Conservation (phyloP, 1,139 yeast genomes). For the Hansenula sp. region DNA sequence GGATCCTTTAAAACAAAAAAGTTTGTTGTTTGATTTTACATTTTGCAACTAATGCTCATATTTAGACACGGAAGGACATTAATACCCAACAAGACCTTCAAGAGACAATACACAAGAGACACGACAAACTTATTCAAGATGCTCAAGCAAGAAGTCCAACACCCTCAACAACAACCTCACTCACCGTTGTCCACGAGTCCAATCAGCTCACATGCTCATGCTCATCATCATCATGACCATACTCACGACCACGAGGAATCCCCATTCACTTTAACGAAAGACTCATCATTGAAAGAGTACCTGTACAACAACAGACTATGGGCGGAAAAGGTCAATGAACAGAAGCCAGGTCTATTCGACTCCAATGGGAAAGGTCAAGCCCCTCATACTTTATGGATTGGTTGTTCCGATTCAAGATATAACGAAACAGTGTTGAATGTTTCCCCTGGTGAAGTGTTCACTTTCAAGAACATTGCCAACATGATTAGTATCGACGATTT, state of each 20-base stretch:
- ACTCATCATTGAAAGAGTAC: constrained; percentile 61
- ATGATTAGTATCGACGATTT: constrained; percentile 70
- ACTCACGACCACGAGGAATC: constrained; percentile 14
- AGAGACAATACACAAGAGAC: neutral
- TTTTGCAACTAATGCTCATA: neutral
- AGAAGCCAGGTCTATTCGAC: constrained; percentile 64
- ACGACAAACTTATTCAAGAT: neutral
- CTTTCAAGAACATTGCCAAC: constrained; percentile 92
- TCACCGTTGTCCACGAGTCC: neutral
- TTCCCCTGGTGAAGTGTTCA: constrained; percentile 90
- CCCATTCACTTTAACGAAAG: constrained; percentile 55
- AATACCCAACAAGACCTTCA: no score
- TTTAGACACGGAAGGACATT: neutral
- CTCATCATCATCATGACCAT: neutral
- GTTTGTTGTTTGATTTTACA: no score
- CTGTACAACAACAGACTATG: constrained; percentile 65
- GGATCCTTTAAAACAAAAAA: no score
- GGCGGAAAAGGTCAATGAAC: constrained; percentile 56
- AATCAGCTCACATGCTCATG: neutral
- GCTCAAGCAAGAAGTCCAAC: neutral
- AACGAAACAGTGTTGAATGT: constrained; percentile 78
- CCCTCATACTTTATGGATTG: constrained; percentile 95
- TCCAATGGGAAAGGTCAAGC: constrained; percentile 80
- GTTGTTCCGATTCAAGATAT: constrained; percentile 92
- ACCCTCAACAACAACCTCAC: neutral